These are phyloP conservation scores for Persicaria tinctoria DNA, from an alignment of 148 eudicot species.

Conservation along the genomic window DNA sequence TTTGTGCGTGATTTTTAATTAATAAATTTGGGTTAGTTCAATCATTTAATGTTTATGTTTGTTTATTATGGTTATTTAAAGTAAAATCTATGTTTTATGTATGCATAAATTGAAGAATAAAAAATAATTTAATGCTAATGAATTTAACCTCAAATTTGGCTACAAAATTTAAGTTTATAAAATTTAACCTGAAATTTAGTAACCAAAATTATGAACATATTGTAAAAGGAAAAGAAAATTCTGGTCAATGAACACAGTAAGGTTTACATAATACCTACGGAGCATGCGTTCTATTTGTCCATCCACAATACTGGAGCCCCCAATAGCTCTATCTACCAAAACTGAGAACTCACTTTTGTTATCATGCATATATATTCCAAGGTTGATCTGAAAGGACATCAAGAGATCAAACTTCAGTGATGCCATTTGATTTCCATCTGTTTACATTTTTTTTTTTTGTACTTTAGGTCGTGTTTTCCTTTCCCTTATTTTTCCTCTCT, in stretches of 20 bases:
- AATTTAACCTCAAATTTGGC: too few species aligned
- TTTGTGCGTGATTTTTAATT: too few species aligned
- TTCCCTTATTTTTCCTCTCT: neutral
- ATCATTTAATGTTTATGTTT: too few species aligned
- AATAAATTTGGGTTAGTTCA: too few species aligned
- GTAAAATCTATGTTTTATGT: too few species aligned
- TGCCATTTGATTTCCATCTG: neutral
- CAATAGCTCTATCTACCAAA: conserved; percentile 91
- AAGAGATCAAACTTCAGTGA: neutral
- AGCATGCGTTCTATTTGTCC: conserved; percentile 96
- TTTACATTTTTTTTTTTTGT: neutral
- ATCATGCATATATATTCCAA: conserved; percentile 81
- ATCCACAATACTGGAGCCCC: conserved; percentile 85
- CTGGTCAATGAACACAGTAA: neutral
- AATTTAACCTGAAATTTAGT: too few species aligned
- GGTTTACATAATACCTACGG: conserved; percentile 50
- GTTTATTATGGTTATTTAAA: too few species aligned
- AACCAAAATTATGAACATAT: neutral
- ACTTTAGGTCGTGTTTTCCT: neutral
- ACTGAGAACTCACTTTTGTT: conserved; percentile 61
- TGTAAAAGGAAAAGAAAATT: neutral
- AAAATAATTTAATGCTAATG: too few species aligned
- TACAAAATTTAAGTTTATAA: too few species aligned
- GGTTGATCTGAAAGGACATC: conserved; percentile 58
- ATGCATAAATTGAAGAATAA: too few species aligned